Evolutionary conservation across 768 basidiomycete genomes (phyloP).

Genomic region (Lactifluus rugatus): DNA sequence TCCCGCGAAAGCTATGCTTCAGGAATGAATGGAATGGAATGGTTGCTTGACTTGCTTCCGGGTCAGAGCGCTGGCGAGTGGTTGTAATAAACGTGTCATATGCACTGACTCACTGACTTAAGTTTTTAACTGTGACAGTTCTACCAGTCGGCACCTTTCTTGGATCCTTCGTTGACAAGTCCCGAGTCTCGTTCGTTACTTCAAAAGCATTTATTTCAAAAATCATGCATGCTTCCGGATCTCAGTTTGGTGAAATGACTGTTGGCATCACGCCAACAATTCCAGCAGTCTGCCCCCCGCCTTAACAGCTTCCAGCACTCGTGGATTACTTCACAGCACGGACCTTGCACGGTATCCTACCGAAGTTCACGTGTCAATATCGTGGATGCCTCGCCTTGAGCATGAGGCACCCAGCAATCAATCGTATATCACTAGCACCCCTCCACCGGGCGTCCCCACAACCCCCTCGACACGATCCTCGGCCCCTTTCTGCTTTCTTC

Average conservation of each 20-base stretch:
- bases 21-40: neutral
- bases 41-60: neutral
- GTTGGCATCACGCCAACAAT: neutral
- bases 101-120: too few relatives aligned
- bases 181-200: neutral
- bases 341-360: neutral
- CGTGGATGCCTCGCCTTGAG: constrained; percentile 15
- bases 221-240: neutral
- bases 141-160: neutral
- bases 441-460: neutral
- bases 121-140: neutral
- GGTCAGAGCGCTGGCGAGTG: neutral
- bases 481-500: neutral
- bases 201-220: neutral
- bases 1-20: neutral
- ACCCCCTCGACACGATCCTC: neutral
- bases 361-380: constrained; percentile 10
- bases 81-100: neutral
- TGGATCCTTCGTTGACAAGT: too few relatives aligned
- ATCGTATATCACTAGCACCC: constrained; percentile 5
- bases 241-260: neutral
- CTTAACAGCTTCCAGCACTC: neutral
- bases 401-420: constrained; percentile 13
- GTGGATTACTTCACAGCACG: neutral
- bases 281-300: neutral